phyloP scores from a whole-genome alignment of 768 basidiomycete species.

The Podaxis rugospora region DNA sequence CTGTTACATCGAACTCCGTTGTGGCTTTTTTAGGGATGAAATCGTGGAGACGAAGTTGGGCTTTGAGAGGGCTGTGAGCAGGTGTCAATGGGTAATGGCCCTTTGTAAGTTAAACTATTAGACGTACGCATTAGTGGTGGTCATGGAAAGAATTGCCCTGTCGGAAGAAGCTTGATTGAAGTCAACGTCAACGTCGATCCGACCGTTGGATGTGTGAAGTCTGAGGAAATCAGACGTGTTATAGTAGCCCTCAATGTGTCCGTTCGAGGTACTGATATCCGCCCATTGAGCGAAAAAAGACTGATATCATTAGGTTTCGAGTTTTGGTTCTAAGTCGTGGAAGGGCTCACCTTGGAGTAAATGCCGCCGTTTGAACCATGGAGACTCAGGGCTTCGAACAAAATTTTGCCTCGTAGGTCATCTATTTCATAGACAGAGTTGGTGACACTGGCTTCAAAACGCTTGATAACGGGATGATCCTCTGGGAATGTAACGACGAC shows the following conservation, averaged over 20 bases:
- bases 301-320: background rate
- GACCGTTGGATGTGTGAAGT: background rate
- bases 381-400: background rate
- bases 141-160: background rate
- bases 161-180: constrained; percentile 1
- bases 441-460: background rate
- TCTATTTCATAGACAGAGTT: constrained; percentile 1
- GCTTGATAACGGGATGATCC: constrained; percentile 1
- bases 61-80: background rate
- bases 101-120: background rate
- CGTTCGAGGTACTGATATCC: constrained; percentile 2
- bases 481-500: constrained; percentile 4
- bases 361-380: constrained; percentile 4
- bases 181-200: constrained; percentile 3
- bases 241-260: background rate
- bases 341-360: background rate
- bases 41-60: constrained; percentile 1
- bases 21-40: background rate
- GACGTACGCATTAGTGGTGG: constrained; percentile 3
- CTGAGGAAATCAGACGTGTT: constrained; percentile 2
- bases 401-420: constrained; percentile 1
- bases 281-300: constrained; percentile 4
- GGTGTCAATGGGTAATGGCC: background rate
- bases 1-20: background rate
- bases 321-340: background rate